Evolutionary conservation across 1,139 yeast genomes (phyloP).

Genomic region (Saccharomyces hybrid): DNA sequence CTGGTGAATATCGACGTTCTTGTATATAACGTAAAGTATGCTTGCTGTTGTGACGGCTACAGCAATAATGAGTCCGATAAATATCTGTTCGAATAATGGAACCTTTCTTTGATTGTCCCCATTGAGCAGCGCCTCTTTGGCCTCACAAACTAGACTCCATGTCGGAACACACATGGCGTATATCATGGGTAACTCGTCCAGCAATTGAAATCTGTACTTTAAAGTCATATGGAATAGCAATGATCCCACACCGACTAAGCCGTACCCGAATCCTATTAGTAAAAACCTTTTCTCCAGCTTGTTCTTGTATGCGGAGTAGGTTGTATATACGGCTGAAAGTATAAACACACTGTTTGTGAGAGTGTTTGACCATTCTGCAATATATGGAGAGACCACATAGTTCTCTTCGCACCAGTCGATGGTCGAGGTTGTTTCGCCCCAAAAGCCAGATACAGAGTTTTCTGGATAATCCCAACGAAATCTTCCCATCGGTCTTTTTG

Average conservation of each 20-base stretch:
- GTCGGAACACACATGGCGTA: slow-evolving; percentile 92
- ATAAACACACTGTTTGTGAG: slow-evolving; percentile 64
- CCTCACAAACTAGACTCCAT: slow-evolving; percentile 75
- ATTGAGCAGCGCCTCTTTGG: slow-evolving; percentile 14
- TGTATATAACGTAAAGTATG: slow-evolving; percentile 53
- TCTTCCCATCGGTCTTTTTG: slow-evolving; percentile 1
- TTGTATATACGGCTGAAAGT: slow-evolving; percentile 58
- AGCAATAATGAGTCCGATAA: slow-evolving; percentile 35
- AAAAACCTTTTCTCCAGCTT: slow-evolving; percentile 61
- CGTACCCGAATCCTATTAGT: slow-evolving; percentile 67
- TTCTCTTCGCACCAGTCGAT: slow-evolving; percentile 96
- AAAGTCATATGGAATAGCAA: slow-evolving; percentile 95
- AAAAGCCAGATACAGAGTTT: slow-evolving; percentile 27
- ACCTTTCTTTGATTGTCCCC: slow-evolving; percentile 36
- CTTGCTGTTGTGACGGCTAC: slow-evolving; percentile 50
- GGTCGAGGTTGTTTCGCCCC: slow-evolving; percentile 44
- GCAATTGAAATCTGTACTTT: slow-evolving; percentile 72
- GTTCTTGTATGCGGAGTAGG: slow-evolving; percentile 51
- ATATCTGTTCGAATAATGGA: slow-evolving; percentile 12
- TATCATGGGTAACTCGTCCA: slow-evolving; percentile 94
- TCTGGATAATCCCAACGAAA: slow-evolving; percentile 30
- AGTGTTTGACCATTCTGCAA: slow-evolving; percentile 81
- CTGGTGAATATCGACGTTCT: slow-evolving; percentile 85
- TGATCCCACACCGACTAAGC: slow-evolving; percentile 83
- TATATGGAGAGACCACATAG: slow-evolving; percentile 67